phyloP scores from a whole-genome alignment of 345 rosid genomes.

The Geranium rotundifolium region DNA sequence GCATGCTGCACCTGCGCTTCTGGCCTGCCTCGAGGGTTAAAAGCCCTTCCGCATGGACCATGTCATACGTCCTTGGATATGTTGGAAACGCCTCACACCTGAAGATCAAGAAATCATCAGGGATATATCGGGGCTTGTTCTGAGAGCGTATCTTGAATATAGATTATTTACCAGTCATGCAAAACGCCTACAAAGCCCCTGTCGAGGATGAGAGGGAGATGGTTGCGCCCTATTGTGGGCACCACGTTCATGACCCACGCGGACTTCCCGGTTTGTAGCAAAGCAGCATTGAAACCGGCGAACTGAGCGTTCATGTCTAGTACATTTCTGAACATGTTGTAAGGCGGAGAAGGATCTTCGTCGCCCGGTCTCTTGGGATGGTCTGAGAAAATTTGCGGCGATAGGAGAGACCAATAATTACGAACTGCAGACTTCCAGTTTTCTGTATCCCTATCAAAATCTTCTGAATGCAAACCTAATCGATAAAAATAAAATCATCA shows the following conservation, averaged over 20 bases:
- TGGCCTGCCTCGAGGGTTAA: constrained; percentile 46
- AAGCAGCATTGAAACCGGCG: constrained; percentile 80
- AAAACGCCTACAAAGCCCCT: constrained; percentile 84
- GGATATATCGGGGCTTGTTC: no score
- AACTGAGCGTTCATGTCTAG: constrained; percentile 92
- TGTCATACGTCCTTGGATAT: constrained; percentile 88
- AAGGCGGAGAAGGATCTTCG: constrained; percentile 96
- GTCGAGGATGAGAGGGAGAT: constrained; percentile 79
- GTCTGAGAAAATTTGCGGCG: constrained; percentile 95
- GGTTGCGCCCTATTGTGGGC: constrained; percentile 70
- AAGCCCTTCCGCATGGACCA: constrained; percentile 81
- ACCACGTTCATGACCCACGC: constrained; percentile 99
- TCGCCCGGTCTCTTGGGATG: constrained; percentile 99
- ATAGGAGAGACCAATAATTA: constrained; percentile 92
- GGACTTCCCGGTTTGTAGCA: constrained; percentile 69
- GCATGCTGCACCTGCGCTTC: constrained; percentile 37
- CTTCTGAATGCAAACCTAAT: constrained; percentile 63
- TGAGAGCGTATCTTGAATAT: no score
- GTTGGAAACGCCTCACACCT: constrained; percentile 98
- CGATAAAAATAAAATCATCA: background rate
- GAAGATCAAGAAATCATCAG: constrained; percentile 3
- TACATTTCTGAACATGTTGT: constrained; percentile 92
- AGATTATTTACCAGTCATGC: constrained; percentile 68
- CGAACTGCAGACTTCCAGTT: constrained; percentile 47
- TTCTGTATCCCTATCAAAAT: constrained; percentile 47